These are phyloP conservation scores for Camillea tinctor DNA, from an alignment of 2,329 filamentous ascomycete genomes.

Conservation along the genomic window DNA sequence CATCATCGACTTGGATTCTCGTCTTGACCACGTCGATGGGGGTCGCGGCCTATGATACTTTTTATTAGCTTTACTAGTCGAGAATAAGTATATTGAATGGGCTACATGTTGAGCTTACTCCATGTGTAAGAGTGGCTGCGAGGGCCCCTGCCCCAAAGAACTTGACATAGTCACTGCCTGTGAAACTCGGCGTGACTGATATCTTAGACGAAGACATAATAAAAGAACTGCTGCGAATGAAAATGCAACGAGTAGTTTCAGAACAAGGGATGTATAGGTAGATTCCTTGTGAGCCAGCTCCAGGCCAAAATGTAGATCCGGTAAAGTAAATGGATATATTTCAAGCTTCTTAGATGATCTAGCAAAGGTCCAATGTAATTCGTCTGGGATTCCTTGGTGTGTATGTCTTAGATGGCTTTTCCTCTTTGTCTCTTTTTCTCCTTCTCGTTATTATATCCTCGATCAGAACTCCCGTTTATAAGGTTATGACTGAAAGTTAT, in stretches of 20 bases:
- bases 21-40: conserved; percentile 78
- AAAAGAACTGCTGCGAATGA: not conserved
- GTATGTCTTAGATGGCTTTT: not conserved
- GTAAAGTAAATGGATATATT: not conserved
- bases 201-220: conserved; percentile 20
- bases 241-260: not conserved
- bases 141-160: conserved; percentile 54
- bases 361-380: not conserved
- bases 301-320: too few relatives aligned
- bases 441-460: not conserved
- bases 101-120: conserved; percentile 35
- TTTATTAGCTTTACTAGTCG: not conserved
- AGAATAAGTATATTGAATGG: not conserved
- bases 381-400: not conserved
- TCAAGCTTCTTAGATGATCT: not conserved
- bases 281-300: not conserved
- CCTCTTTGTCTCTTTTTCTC: not conserved
- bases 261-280: not conserved
- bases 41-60: conserved; percentile 45
- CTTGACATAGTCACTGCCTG: conserved; percentile 46
- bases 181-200: conserved; percentile 38
- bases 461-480: not conserved
- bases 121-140: conserved; percentile 51
- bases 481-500: not conserved
- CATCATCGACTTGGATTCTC: conserved; percentile 84